Evolutionary conservation across 495 filamentous ascomycete species (phyloP), one percentile per base, ranked within the genome.

Genomic region (Eremomyces bilateralis): DNA sequence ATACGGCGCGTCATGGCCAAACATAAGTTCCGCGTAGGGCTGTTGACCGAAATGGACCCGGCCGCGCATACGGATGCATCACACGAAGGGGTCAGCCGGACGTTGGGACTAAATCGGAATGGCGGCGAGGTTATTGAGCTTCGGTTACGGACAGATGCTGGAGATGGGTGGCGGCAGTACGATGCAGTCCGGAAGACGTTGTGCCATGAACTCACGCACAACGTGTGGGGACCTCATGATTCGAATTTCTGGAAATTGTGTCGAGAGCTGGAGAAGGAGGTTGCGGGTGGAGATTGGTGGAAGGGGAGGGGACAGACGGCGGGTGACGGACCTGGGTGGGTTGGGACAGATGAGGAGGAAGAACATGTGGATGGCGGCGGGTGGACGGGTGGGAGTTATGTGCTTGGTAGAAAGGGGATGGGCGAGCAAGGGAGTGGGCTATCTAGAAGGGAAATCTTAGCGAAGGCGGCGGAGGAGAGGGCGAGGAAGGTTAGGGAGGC

Each of bases 31-130:
- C 67, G 65, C 31, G 88, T 97, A n/a, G 72, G 71, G 0, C 52
- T 94, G 13, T 62, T 97, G 2, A 91, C 82, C 3, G 88, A 97
- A 54, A 95, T 97, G 85, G 73, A 95, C 44, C 88, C 88, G 1
- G 57, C 71, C 0, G 65, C 71, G 38, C 74, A 94, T 50, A 93
- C 85, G 2, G n/a, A n/a, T n/a, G n/a, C n/a, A n/a, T 77, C 69
- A 12, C 69, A 71, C 49, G 73, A 83, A 43, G n/a, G n/a, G n/a
- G n/a, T n/a, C n/a, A 73, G 69, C 30, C 71, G 80, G 28, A 91
- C 77, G 21, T 57, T 95, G 2, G 88, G 88, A 0, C 55, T 94
- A 21, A 97, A 97, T 48, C 61, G 82, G 10, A 93, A 94, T 48
- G 56, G 61, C 4, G 88, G 88, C 35, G 74, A 92, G 57, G 76